Evolutionary conservation across 176 grass and related monocot genomes (phyloP), one percentile per base, ranked within the genome.

Genomic region (Oryza longistaminata): DNA sequence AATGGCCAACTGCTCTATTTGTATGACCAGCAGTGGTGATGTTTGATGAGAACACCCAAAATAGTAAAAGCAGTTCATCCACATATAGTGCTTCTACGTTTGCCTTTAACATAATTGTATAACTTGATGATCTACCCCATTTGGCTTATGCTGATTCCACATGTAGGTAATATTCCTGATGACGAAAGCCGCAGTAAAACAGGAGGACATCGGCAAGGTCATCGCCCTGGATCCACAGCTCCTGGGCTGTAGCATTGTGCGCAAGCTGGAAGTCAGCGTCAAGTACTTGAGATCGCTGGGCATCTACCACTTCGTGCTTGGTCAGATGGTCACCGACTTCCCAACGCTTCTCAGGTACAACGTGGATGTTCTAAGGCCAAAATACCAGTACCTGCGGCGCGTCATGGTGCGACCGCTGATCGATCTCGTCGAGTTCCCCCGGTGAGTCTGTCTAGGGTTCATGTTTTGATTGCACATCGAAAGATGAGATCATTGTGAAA

Each of bases 221-320:
- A 95, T 98, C 71, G 93, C 93, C 6, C 80, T 92, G 80, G 96
- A 98, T 73, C 93, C 96, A 7, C 96, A 98, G 68, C 93, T 98
- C 60, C 79, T 93, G 85, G 93, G 96, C 70, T 95, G 96, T 31
- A 93, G 92, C 91, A 95, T 98, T n/a, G 70, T 83, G 19, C 87
- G 83, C 76, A 98, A 98, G 82, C 85, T 98, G 49, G 96, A 98
- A 12, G 67, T 88, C 16, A 98, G 92, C 64, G 91, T 98, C 60
- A 95, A 95, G 26, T 98, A 98, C 83, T 90, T 95, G 66, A 75
- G 92, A 16, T 95, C 96, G 82, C 83, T 98, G 74, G 96, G 96
- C 9, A 95, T 98, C 85, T 90, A 80, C 74, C 91, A 92, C 68
- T 76, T 77, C 2, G 72, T 81, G 27, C 89, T 98, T 1, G 96